Percentiles rank a stretch among this genome's conserved stretches.
Evolutionary conservation across 495 filamentous ascomycete species (phyloP).

Genomic region (Penicillium dipodomyicola): DNA sequence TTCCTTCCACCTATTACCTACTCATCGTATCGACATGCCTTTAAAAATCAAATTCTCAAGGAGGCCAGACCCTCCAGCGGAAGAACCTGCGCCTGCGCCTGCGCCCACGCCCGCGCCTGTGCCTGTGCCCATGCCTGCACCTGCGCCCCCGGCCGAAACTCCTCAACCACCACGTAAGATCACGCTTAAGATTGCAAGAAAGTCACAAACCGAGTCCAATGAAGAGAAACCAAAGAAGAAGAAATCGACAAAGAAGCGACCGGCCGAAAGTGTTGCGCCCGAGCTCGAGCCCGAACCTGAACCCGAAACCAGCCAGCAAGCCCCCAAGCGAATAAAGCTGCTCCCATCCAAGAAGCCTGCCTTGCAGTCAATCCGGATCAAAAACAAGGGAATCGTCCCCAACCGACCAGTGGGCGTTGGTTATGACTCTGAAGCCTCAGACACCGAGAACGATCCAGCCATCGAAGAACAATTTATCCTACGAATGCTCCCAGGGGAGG

Average conservation of each 20-base stretch:
- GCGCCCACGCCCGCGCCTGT: constrained; percentile 26
- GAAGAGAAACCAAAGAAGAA: constrained; percentile 44
- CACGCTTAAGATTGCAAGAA: constrained; percentile 52
- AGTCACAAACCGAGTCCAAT: constrained; percentile 29
- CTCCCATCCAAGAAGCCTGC: constrained; percentile 45
- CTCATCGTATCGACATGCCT: constrained; percentile 28
- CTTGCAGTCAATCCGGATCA: constrained; percentile 51
- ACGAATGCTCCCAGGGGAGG: constrained; percentile 79
- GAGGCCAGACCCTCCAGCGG: constrained; percentile 32
- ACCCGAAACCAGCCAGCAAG: constrained; percentile 26
- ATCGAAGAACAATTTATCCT: constrained; percentile 87
- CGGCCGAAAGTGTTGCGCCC: constrained; percentile 29
- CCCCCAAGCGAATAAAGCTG: constrained; percentile 45
- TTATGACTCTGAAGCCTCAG: constrained; percentile 95
- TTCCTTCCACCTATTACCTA: neutral
- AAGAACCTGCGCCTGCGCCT: constrained; percentile 31
- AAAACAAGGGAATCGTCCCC: constrained; percentile 60
- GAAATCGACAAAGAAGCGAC: constrained; percentile 48
- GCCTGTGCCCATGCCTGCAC: constrained; percentile 26
- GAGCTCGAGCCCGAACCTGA: constrained; percentile 17
- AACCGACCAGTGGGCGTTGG: constrained; percentile 71
- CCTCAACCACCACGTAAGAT: constrained; percentile 44
- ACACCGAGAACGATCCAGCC: constrained; percentile 78
- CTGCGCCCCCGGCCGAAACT: constrained; percentile 33
- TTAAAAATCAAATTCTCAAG: constrained; percentile 54